These are phyloP conservation scores for Flaveria floridana DNA, from an alignment of 140 eudicot species.

Conservation along the genomic window DNA sequence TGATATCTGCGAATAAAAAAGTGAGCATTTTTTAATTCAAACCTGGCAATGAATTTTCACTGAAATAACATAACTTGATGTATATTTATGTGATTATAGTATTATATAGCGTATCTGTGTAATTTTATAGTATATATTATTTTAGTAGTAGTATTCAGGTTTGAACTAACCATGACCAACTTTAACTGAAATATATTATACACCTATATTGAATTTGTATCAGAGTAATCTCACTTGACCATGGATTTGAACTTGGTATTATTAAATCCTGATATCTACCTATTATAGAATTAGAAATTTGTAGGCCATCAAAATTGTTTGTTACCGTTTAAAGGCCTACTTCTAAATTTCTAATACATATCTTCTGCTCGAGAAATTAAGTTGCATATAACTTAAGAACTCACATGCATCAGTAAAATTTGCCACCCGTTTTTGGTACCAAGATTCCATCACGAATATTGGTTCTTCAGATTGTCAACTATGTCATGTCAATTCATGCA, in stretches of 20 bases:
- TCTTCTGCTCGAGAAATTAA: neutral
- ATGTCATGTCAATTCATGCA: constrained; percentile 2
- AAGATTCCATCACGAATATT: neutral
- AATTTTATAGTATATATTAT: neutral
- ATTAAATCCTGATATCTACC: neutral
- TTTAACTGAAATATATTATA: neutral
- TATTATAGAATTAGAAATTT: neutral
- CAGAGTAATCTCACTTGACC: neutral
- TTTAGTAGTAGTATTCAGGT: neutral
- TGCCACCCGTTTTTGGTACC: neutral
- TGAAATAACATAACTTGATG: neutral
- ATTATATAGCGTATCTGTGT: neutral
- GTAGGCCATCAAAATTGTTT: neutral
- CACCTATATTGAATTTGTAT: neutral
- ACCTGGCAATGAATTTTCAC: neutral
- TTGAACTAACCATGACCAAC: neutral
- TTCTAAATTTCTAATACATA: neutral
- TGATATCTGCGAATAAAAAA: neutral
- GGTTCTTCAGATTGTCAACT: constrained; percentile 10
- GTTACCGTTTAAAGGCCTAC: neutral
- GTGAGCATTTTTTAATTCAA: neutral
- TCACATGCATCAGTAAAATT: neutral
- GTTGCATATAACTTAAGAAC: neutral
- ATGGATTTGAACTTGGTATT: neutral
- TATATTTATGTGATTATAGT: neutral